Conservation (phyloP, 768 basidiomycete species). For the Suillus discolor region DNA sequence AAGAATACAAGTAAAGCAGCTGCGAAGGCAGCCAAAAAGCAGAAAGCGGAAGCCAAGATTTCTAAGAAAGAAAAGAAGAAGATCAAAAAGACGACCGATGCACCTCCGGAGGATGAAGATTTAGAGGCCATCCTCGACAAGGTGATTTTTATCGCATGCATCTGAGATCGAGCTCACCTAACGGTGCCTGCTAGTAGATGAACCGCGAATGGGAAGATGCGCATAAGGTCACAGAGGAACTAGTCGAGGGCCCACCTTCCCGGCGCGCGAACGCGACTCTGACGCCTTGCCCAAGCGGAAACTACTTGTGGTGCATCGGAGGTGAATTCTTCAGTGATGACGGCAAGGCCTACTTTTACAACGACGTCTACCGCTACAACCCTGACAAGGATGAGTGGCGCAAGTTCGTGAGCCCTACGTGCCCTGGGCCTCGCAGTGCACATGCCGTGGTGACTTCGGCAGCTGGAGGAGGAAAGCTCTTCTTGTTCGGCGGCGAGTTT, state of each 20-base stretch:
- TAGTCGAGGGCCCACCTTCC: conserved; percentile 80
- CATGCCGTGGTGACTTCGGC: conserved; percentile 80
- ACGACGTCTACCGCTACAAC: conserved; percentile 84
- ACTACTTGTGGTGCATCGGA: conserved; percentile 82
- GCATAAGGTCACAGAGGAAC: conserved; percentile 83
- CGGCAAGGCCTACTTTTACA: conserved; percentile 83
- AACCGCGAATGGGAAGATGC: conserved; percentile 82
- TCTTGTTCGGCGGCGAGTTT: conserved; percentile 88
- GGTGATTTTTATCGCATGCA: conserved; percentile 39
- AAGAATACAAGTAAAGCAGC: conserved; percentile 33
- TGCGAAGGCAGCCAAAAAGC: conserved; percentile 67
- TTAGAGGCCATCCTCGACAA: conserved; percentile 83
- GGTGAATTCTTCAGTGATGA: conserved; percentile 91
- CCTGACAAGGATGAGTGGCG: conserved; percentile 95
- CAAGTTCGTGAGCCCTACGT: conserved; percentile 79
- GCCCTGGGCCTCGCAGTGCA: conserved; percentile 86
- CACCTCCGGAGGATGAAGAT: conserved; percentile 72
- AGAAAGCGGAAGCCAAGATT: conserved; percentile 65
- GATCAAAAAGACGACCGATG: conserved; percentile 49
- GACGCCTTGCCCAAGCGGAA: conserved; percentile 77
- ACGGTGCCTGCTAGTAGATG: conserved; percentile 53
- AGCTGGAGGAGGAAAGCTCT: conserved; percentile 83
- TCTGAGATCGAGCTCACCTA: conserved; percentile 7
- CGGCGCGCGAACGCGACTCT: conserved; percentile 83
- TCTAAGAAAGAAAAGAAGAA: conserved; percentile 73